These are phyloP conservation scores for Limtongia smithiae DNA, from an alignment of 805 yeast genomes.

Conservation along the genomic window DNA sequence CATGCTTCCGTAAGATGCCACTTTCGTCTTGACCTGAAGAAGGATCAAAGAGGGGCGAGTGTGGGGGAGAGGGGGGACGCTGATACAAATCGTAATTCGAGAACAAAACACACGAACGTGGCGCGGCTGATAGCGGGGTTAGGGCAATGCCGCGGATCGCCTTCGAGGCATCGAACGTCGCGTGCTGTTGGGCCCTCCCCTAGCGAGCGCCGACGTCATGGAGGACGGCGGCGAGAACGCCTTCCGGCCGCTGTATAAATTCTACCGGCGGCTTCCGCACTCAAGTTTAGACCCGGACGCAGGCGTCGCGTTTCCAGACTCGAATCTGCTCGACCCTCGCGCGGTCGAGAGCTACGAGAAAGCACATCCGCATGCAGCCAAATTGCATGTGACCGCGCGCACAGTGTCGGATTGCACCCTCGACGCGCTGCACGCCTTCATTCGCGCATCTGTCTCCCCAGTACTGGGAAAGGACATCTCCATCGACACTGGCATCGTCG, in stretches of 20 bases:
- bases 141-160: too few species aligned
- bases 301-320: background rate
- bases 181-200: background rate
- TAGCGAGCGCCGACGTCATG: background rate
- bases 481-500: background rate
- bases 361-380: conserved; percentile 2
- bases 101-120: too few species aligned
- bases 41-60: background rate
- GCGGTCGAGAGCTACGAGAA: conserved; percentile 1
- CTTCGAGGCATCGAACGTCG: too few species aligned
- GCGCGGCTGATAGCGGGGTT: too few species aligned
- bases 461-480: background rate
- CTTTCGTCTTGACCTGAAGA: too few species aligned
- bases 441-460: conserved; percentile 4
- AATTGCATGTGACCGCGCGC: background rate
- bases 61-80: conserved; percentile 2
- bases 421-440: conserved; percentile 3
- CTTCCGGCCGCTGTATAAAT: conserved; percentile 23
- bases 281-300: conserved; percentile 5
- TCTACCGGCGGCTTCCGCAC: conserved; percentile 15
- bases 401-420: background rate
- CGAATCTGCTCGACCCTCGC: conserved; percentile 12
- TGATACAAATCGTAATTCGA: too few species aligned
- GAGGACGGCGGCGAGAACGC: conserved; percentile 10
- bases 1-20: too few species aligned